Percentiles rank a stretch among this genome's conserved stretches.
Evolutionary conservation across 768 basidiomycete genomes (phyloP).

Genomic region (Pisolithus marmoratus): DNA sequence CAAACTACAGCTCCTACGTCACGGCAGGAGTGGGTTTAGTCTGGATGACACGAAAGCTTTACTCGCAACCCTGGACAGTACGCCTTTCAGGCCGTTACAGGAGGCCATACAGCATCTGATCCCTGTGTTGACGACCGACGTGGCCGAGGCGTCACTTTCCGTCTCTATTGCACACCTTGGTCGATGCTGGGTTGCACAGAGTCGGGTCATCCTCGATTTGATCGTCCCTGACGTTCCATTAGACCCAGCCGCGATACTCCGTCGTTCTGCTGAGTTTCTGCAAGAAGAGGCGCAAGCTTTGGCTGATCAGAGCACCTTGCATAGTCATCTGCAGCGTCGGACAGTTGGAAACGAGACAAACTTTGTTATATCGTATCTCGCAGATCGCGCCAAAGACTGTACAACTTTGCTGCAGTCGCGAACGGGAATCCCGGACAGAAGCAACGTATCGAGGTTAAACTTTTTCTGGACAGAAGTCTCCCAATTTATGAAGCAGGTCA

Average conservation of each 20-base stretch:
- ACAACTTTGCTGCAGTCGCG: slow-evolving; percentile 19
- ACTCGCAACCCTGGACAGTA: slow-evolving; percentile 28
- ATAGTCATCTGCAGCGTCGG: slow-evolving; percentile 48
- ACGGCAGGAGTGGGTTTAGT: slow-evolving; percentile 1
- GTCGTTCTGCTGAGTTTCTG: slow-evolving; percentile 40
- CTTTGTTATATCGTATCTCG: slow-evolving; percentile 42
- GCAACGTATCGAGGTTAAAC: slow-evolving; percentile 45
- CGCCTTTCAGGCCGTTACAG: slow-evolving; percentile 30
- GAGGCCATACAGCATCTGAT: slow-evolving; percentile 29
- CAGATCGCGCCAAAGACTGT: slow-evolving; percentile 25
- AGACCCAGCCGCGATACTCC: slow-evolving; percentile 74
- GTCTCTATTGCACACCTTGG: slow-evolving; percentile 34
- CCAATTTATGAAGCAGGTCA: slow-evolving; percentile 63
- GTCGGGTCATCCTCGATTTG: slow-evolving; percentile 56
- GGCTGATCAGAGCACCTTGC: slow-evolving; percentile 45
- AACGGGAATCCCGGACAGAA: slow-evolving; percentile 29
- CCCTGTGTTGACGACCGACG: slow-evolving; percentile 18
- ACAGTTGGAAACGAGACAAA: slow-evolving; percentile 54
- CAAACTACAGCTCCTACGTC: slow-evolving; percentile 11
- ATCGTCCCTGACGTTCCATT: slow-evolving; percentile 80
- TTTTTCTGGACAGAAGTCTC: slow-evolving; percentile 72
- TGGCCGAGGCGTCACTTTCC: slow-evolving; percentile 10
- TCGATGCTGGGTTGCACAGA: slow-evolving; percentile 54
- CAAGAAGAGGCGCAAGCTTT: slow-evolving; percentile 36
- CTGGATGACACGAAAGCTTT: slow-evolving; percentile 18